phyloP scores from a whole-genome alignment of 768 basidiomycete species.

The Termitomyces sp. region DNA sequence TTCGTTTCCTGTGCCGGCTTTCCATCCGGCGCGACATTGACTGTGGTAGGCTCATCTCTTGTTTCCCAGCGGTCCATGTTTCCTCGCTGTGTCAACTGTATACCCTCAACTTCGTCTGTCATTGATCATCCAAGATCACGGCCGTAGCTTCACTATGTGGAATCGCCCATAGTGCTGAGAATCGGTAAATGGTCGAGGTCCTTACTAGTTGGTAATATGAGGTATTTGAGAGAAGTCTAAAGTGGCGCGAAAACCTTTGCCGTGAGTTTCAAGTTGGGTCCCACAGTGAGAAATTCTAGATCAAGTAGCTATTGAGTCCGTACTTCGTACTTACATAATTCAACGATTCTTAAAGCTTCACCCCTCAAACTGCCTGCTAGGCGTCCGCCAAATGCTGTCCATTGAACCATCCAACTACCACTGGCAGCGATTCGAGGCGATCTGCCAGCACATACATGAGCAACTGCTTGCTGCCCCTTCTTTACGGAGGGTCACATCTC shows the following conservation, averaged over 20 bases:
- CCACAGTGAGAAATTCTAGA: too few relatives aligned
- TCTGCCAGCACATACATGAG: slow-evolving; percentile 6
- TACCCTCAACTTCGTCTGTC: too few relatives aligned
- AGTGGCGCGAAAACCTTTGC: neutral
- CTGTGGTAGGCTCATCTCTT: neutral
- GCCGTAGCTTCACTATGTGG: neutral
- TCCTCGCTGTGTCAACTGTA: neutral
- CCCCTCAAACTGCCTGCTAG: too few relatives aligned
- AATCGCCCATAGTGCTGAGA: neutral
- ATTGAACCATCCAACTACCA: neutral
- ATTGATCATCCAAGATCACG: too few relatives aligned
- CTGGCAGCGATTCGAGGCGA: slow-evolving; percentile 1
- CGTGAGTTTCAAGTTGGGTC: too few relatives aligned
- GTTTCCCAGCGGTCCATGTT: neutral
- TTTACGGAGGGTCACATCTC: slow-evolving; percentile 12
- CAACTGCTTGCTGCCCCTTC: slow-evolving; percentile 5
- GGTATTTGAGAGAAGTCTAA: neutral
- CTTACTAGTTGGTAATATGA: neutral
- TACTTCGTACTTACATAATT: neutral
- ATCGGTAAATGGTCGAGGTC: neutral
- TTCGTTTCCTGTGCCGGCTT: too few relatives aligned
- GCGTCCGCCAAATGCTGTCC: neutral
- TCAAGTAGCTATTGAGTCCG: too few relatives aligned
- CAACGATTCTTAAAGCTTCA: neutral
- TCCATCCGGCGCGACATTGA: neutral